Evolutionary conservation across 345 rosid species (phyloP).

Genomic region (Mallotus nudiflorus): DNA sequence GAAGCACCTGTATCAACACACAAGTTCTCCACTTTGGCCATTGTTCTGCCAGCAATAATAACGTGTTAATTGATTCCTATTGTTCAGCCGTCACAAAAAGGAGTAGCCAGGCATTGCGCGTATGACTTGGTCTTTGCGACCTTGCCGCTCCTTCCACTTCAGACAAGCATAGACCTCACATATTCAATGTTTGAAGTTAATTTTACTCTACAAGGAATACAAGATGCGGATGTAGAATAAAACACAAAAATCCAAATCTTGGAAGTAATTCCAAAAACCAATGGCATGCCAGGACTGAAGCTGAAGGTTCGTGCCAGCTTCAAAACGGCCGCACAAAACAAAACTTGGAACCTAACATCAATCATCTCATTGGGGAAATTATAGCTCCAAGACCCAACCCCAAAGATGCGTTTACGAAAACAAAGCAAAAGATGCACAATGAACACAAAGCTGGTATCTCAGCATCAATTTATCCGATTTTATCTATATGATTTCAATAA

Average conservation of each 20-base stretch:
- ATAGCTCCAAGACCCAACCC: not conserved
- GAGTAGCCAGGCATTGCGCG: not conserved
- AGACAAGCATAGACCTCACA: not conserved
- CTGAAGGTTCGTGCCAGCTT: not conserved
- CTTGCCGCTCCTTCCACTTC: too few species aligned
- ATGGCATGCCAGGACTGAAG: not conserved
- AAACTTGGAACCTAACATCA: too few species aligned
- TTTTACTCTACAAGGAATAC: not conserved
- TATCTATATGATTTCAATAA: conserved; percentile 17
- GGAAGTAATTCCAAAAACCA: not conserved
- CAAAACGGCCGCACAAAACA: too few species aligned
- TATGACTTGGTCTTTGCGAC: too few species aligned
- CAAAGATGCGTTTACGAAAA: not conserved
- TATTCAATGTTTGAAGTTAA: not conserved
- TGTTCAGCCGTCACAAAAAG: not conserved
- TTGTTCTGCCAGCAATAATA: conserved; percentile 8
- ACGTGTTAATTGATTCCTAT: not conserved
- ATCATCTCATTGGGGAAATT: too few species aligned
- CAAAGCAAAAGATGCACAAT: not conserved
- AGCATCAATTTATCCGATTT: conserved; percentile 19
- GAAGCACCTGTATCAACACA: too few species aligned
- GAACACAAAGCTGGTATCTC: not conserved
- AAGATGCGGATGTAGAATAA: too few species aligned
- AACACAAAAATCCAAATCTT: not conserved
- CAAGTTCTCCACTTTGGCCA: conserved; percentile 3